Base-by-base conservation (phyloP, 805 yeast genomes). In the Groenewaldozyma tartarivorans region DNA sequence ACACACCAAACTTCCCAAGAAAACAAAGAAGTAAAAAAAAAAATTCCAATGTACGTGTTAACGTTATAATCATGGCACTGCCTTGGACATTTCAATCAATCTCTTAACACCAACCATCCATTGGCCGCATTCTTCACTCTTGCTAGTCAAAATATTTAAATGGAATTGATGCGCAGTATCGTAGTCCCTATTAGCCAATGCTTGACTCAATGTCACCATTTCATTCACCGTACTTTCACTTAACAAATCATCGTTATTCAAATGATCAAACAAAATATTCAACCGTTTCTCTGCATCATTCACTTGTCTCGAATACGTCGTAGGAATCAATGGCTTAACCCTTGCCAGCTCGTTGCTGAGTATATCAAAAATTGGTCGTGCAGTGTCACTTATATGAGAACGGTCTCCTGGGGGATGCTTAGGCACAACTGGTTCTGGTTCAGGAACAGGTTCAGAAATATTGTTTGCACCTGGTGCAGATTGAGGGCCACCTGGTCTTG, bases 51-150 rank as follows among this genome's bases (percentile, higher is more conserved):
- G 7, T 24, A 9, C 29, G 7, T 9, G 13, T 13, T 24, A 24
- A 24, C 11, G 7, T 9, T 24, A 24, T 13, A 7, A 24, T 13
- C 13, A 24, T 24, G 29, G 29, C 22, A 57, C 55, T 6, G 58
- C 64, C 26, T 48, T 39, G n/a, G 56, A 51, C 62, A 92, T 84
- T 47, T 80, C 81, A 46, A 90, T 77, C 47, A 92, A 71, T 51
- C 96, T 77, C 61, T 81, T 86, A 36, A 92, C 80, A 52, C 98
- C 98, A 24, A 82, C 75, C 66, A 82, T 75, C 98, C 98, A 92
- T 53, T 81, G 77, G 11, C 95, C 96, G 48, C 81, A 75, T 60
- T 88, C 94, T 19, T 72, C 75, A 19, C 79, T 71, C 47, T 74
- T 71, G 29, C 74, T 71, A 5, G 85, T 71, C 18, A 81, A 74